Percentiles rank a stretch among this genome's conserved stretches.
phyloP scores from a whole-genome alignment of 192 early-diverging fungal genomes.

The Backusella liffmaniae region DNA sequence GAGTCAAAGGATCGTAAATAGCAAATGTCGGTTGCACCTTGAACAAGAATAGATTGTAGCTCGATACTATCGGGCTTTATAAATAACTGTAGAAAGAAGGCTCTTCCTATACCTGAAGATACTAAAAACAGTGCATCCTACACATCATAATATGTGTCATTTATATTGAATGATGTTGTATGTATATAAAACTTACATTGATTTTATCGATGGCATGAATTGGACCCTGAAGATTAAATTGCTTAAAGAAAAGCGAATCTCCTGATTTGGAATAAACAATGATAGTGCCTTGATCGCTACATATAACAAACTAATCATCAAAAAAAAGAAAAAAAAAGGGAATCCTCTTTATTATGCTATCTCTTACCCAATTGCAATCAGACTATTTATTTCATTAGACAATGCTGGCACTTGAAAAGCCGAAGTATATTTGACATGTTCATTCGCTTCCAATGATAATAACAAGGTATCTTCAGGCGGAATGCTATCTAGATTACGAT shows the following conservation, averaged over 20 bases:
- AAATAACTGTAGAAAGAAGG: background rate
- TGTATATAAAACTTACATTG: background rate
- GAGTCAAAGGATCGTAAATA: background rate
- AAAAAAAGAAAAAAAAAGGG: background rate
- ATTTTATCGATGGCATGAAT: background rate
- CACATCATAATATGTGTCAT: background rate
- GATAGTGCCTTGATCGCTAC: slow-evolving; percentile 2
- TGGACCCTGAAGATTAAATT: slow-evolving; percentile 13
- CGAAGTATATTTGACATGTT: background rate
- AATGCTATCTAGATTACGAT: background rate
- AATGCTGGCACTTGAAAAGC: background rate
- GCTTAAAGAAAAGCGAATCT: background rate
- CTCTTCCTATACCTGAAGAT: slow-evolving; percentile 3
- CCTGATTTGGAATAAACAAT: background rate
- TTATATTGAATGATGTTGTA: no score
- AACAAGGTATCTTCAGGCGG: background rate
- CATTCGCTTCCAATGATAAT: background rate
- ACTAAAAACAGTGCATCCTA: slow-evolving; percentile 2
- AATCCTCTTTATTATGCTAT: background rate
- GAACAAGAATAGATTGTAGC: background rate
- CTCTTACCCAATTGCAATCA: slow-evolving; percentile 8
- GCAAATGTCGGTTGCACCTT: background rate
- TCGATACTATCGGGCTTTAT: background rate
- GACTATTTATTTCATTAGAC: background rate
- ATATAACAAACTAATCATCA: background rate